Evolutionary conservation across 2,329 filamentous ascomycete genomes (phyloP), one percentile per base, ranked within the genome.

Genomic region (Aspergillus brasiliensis): DNA sequence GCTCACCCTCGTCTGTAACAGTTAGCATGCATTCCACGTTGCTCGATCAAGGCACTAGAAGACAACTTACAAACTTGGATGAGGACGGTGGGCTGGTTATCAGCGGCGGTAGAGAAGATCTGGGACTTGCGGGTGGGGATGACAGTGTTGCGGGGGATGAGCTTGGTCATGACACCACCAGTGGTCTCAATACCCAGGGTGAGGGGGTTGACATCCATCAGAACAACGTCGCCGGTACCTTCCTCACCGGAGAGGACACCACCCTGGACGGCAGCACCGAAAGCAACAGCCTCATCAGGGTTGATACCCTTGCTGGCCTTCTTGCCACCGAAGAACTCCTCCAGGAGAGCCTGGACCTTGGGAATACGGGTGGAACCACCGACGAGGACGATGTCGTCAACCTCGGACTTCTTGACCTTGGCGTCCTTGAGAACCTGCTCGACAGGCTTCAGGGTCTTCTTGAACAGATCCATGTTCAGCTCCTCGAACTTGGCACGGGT

Each of bases 401-500:
- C 87, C 72, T 98, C 93, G 64, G 81, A 82, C 90, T 97, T 98
- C 88, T 94, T 94, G 73, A 97, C 86, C 86, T 97, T 97, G 78
- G 93, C 92, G 71, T 98, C 95, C 85, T 97, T 96, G 76, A 99
- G 87, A 69, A 98, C 95, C 86, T 97, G 93, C 84, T 98, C 92
- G 69, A 98, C 95, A 60, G 95, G 94, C 88, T 97, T 97, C 68
- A 98, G 87, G 60, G 95, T 98, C 87, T 95, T 96, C 89, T 97
- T 97, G 90, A 98, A 98, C 64, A 98, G 89, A 74, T 98, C 94
- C 71, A 93, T 93, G 90, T 98, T 98, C 73, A 98, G 87, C 83
- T 98, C 94, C 83, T 99, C 95, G 74, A 99, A 98, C 87, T 98
- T 98, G 85, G 95, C 95, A 72, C 94, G 91, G 78, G 94, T 97